Evolutionary conservation across 176 grass and related monocot species (phyloP).

Genomic region (Cenchrus purpureus): DNA sequence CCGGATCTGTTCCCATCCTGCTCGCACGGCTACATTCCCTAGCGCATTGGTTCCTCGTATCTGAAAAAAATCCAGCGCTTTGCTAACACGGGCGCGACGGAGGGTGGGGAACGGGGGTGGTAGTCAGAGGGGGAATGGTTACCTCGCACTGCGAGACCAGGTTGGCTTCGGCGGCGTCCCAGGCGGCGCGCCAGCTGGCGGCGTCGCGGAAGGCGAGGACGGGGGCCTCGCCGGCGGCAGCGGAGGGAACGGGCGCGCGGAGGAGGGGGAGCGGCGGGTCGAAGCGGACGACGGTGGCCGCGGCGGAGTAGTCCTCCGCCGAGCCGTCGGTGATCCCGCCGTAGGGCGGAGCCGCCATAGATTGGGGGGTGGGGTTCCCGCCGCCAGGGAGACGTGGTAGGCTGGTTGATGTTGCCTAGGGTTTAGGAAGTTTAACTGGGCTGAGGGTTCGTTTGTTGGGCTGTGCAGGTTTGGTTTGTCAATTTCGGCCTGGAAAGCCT

Average conservation of each 20-base stretch:
- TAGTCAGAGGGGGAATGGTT: not conserved
- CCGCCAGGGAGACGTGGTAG: not conserved
- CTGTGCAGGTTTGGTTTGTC: too few relatives aligned
- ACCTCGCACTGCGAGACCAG: constrained; percentile 58
- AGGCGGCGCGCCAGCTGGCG: constrained; percentile 46
- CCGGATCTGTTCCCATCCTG: not conserved
- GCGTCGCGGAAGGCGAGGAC: constrained; percentile 53
- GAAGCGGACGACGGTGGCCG: constrained; percentile 40
- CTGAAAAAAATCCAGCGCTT: not conserved
- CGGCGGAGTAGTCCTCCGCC: constrained; percentile 33
- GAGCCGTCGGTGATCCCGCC: not conserved
- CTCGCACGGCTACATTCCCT: not conserved
- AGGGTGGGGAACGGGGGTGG: too few relatives aligned
- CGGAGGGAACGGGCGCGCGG: constrained; percentile 29
- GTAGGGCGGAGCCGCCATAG: not conserved
- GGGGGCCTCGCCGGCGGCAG: not conserved
- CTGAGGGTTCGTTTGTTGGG: too few relatives aligned
- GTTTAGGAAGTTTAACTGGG: not conserved
- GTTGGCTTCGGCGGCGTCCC: constrained; percentile 46
- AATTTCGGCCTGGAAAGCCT: too few relatives aligned
- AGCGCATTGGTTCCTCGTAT: not conserved
- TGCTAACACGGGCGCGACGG: not conserved
- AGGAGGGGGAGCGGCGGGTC: constrained; percentile 51
- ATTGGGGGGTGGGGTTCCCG: not conserved
- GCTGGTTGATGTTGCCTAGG: not conserved